phyloP scores from a whole-genome alignment of 2,329 filamentous ascomycete genomes.

The Cladosporium sp. region DNA sequence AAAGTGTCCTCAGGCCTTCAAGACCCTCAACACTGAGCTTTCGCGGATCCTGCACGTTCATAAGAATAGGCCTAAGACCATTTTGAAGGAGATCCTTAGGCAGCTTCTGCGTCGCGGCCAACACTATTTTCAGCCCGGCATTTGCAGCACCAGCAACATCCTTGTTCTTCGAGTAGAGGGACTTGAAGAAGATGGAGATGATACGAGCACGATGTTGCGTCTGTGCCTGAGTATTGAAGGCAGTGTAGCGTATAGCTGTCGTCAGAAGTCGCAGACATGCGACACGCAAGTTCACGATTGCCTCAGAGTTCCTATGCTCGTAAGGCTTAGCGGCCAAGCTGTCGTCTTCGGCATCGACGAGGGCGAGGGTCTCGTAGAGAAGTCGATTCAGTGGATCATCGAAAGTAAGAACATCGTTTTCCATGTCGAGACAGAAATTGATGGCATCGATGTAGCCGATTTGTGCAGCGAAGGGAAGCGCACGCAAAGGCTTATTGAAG shows the following conservation, averaged over 20 bases:
- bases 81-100: slow-evolving; percentile 95
- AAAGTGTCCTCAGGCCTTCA: slow-evolving; percentile 82
- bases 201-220: slow-evolving; percentile 62
- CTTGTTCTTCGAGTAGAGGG: slow-evolving; percentile 86
- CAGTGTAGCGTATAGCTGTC: slow-evolving; percentile 88
- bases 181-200: slow-evolving; percentile 97
- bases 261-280: slow-evolving; percentile 91
- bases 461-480: slow-evolving; percentile 89
- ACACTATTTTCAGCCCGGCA: slow-evolving; percentile 80
- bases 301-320: slow-evolving; percentile 93
- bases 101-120: slow-evolving; percentile 85
- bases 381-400: slow-evolving; percentile 88
- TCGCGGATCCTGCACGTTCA: slow-evolving; percentile 92
- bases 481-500: slow-evolving; percentile 90
- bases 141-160: slow-evolving; percentile 94
- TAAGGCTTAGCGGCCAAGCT: slow-evolving; percentile 87
- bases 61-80: slow-evolving; percentile 89
- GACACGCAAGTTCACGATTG: slow-evolving; percentile 86
- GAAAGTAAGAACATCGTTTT: slow-evolving; percentile 85
- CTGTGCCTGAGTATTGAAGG: slow-evolving; percentile 69
- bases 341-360: slow-evolving; percentile 94
- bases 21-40: slow-evolving; percentile 84
- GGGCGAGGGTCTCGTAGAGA: slow-evolving; percentile 86
- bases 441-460: slow-evolving; percentile 99
- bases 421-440: slow-evolving; percentile 88